These are phyloP conservation scores for Fusarium temperatum DNA, from an alignment of 2,329 filamentous ascomycete genomes.

Conservation along the genomic window DNA sequence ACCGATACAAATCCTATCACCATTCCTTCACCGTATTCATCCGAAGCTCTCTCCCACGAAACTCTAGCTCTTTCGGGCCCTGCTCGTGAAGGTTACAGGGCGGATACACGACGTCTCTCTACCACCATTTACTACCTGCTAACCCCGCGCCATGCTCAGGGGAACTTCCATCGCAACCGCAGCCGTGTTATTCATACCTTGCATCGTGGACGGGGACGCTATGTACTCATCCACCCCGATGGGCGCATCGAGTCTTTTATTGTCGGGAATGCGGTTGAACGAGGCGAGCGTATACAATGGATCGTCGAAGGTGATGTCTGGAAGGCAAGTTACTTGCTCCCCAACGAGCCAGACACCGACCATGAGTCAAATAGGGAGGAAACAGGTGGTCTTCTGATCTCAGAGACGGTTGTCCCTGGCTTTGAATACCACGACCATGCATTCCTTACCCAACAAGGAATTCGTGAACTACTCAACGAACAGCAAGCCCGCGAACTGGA, in stretches of 20 bases:
- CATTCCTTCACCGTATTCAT: slow-evolving; percentile 59
- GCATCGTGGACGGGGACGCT: slow-evolving; percentile 69
- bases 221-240: slow-evolving; percentile 69
- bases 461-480: slow-evolving; percentile 61
- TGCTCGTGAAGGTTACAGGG: slow-evolving; percentile 48
- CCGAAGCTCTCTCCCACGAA: slow-evolving; percentile 47
- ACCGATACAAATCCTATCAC: slow-evolving; percentile 64
- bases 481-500: slow-evolving; percentile 59
- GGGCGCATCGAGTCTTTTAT: slow-evolving; percentile 70
- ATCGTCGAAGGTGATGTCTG: slow-evolving; percentile 74
- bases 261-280: slow-evolving; percentile 65
- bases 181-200: slow-evolving; percentile 71
- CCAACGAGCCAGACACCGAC: neutral
- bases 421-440: slow-evolving; percentile 75
- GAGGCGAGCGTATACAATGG: slow-evolving; percentile 72
- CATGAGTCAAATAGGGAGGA: slow-evolving; percentile 46
- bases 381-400: slow-evolving; percentile 67
- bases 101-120: slow-evolving; percentile 59
- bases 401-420: slow-evolving; percentile 73
- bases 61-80: slow-evolving; percentile 46
- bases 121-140: slow-evolving; percentile 74
- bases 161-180: slow-evolving; percentile 70
- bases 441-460: slow-evolving; percentile 63
- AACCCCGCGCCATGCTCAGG: slow-evolving; percentile 62
- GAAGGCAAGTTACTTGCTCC: slow-evolving; percentile 69